Evolutionary conservation across 768 basidiomycete species (phyloP).

Genomic region (Tephrocybe rancida): DNA sequence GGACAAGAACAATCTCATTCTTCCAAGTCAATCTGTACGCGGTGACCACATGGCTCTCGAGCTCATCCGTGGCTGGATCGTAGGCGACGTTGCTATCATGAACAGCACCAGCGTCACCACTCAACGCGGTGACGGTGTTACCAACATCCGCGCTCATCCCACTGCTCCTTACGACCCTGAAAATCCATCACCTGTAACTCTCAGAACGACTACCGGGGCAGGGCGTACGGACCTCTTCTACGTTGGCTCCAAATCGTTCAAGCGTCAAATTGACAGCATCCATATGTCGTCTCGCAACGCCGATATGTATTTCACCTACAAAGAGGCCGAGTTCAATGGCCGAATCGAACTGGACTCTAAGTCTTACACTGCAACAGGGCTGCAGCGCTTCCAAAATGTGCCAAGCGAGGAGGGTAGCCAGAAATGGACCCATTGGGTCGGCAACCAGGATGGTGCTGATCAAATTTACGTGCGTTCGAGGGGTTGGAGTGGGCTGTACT

Average conservation of each 20-base stretch:
- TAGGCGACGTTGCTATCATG: conserved; percentile 55
- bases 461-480: conserved; percentile 40
- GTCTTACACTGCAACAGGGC: conserved; percentile 38
- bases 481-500: conserved; percentile 51
- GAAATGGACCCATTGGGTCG: conserved; percentile 45
- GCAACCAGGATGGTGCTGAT: conserved; percentile 41
- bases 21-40: conserved; percentile 42
- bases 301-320: conserved; percentile 59
- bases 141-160: conserved; percentile 52
- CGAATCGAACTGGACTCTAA: conserved; percentile 44
- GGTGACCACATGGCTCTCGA: conserved; percentile 44
- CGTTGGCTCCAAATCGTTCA: conserved; percentile 36
- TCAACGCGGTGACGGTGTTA: conserved; percentile 50
- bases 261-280: conserved; percentile 47
- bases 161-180: conserved; percentile 30
- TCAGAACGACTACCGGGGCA: conserved; percentile 54
- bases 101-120: conserved; percentile 44
- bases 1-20: conserved; percentile 45
- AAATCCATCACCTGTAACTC: conserved; percentile 33
- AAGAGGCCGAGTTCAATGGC: conserved; percentile 51
- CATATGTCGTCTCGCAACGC: conserved; percentile 54
- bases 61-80: conserved; percentile 57
- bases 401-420: conserved; percentile 14
- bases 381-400: conserved; percentile 14
- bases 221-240: conserved; percentile 56